These are phyloP conservation scores for Lactarius trivialis DNA, from an alignment of 768 basidiomycete genomes.

Conservation along the genomic window DNA sequence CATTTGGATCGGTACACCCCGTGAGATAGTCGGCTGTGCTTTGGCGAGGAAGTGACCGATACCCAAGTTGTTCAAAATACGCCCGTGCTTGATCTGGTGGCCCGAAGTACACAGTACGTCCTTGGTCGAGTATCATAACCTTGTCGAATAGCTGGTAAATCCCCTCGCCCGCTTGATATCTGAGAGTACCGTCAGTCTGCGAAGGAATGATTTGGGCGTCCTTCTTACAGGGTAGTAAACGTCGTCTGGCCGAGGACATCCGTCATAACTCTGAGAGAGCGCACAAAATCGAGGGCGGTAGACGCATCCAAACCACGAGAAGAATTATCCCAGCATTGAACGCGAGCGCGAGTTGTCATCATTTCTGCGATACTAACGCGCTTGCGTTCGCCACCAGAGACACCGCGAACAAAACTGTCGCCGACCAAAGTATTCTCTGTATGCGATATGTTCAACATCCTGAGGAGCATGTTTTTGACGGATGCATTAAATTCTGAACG, in stretches of 20 bases:
- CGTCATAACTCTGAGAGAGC: constrained; percentile 75
- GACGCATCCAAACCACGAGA: constrained; percentile 81
- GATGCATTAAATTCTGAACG: constrained; percentile 51
- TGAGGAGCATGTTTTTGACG: constrained; percentile 57
- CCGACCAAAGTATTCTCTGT: constrained; percentile 78
- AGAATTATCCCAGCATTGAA: constrained; percentile 82
- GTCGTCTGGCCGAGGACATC: constrained; percentile 76
- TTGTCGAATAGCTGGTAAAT: constrained; percentile 83
- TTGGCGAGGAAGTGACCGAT: constrained; percentile 71
- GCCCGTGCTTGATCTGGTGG: constrained; percentile 63
- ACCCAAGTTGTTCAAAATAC: constrained; percentile 76
- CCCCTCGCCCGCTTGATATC: constrained; percentile 66
- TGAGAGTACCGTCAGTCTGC: constrained; percentile 30
- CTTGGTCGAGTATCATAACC: constrained; percentile 76
- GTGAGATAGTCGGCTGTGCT: constrained; percentile 88
- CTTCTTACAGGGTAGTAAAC: constrained; percentile 63
- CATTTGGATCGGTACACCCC: constrained; percentile 77
- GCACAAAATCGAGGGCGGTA: constrained; percentile 82
- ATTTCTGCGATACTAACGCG: constrained; percentile 82
- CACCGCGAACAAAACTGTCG: constrained; percentile 79
- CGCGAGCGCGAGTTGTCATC: constrained; percentile 76
- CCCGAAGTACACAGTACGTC: constrained; percentile 80
- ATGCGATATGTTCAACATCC: constrained; percentile 81
- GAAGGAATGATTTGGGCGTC: not conserved
- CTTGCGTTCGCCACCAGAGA: constrained; percentile 81